phyloP scores from a whole-genome alignment of 108 stramenopile genomes.

The Discostella pseudostelligera region DNA sequence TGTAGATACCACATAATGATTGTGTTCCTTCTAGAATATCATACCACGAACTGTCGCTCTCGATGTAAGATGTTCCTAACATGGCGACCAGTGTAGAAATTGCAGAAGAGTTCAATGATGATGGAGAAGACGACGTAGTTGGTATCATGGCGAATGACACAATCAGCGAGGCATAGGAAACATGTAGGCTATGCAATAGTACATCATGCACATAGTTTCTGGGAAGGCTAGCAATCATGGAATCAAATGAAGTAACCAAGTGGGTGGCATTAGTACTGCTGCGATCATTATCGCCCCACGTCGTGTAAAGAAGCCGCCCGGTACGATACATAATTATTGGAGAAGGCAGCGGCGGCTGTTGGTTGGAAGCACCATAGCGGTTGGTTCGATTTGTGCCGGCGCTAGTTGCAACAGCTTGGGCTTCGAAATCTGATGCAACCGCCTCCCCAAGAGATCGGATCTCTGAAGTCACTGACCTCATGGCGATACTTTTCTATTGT shows the following conservation, averaged over 20 bases:
- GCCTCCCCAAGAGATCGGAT: conserved; percentile 8
- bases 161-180: conserved; percentile 27
- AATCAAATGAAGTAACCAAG: conserved; percentile 13
- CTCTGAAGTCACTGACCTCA: conserved; percentile 4
- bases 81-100: conserved; percentile 4
- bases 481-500: too few species aligned
- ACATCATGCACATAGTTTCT: conserved; percentile 16
- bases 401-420: neutral
- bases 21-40: conserved; percentile 37
- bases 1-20: conserved; percentile 45
- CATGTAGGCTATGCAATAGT: conserved; percentile 25
- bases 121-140: too few species aligned
- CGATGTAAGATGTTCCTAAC: neutral
- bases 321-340: conserved; percentile 41
- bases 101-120: conserved; percentile 6
- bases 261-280: neutral
- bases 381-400: neutral
- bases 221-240: conserved; percentile 16
- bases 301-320: conserved; percentile 41
- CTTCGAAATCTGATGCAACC: conserved; percentile 9
- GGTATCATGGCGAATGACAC: conserved; percentile 25
- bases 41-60: conserved; percentile 7
- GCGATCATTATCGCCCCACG: neutral
- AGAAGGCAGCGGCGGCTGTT: conserved; percentile 14
- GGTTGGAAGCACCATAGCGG: too few species aligned